A percentile compares a stretch with the other conserved stretches of the same genome.
Conservation (phyloP, 805 yeast genomes). For the Ogataea kodamae region DNA sequence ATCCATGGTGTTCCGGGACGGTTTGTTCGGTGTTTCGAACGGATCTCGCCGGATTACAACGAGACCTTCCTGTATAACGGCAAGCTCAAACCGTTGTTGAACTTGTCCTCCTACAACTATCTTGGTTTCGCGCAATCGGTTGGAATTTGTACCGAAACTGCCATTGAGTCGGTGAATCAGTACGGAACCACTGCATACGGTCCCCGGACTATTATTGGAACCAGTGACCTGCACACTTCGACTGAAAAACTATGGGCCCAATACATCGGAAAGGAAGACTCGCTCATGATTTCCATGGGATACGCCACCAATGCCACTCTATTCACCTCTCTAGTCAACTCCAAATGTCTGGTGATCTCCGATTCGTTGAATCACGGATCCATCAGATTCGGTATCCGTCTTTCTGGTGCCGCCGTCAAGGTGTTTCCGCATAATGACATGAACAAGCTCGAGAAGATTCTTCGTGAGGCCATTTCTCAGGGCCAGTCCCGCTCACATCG, state of each 20-base stretch:
- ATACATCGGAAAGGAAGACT: constrained; percentile 87
- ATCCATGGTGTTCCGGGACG: constrained; percentile 98
- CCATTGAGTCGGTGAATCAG: constrained; percentile 57
- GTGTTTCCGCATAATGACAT: constrained; percentile 91
- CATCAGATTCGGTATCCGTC: constrained; percentile 89
- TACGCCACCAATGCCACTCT: constrained; percentile 92
- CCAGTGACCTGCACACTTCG: constrained; percentile 65
- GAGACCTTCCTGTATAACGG: constrained; percentile 73
- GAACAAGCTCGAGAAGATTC: constrained; percentile 66
- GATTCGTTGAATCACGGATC: constrained; percentile 96
- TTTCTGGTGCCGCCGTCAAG: constrained; percentile 89
- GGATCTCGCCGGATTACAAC: constrained; percentile 65
- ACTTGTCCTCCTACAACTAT: constrained; percentile 88
- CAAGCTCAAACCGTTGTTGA: constrained; percentile 69
- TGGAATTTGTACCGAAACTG: constrained; percentile 83
- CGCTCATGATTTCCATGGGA: constrained; percentile 88
- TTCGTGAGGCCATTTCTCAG: constrained; percentile 82
- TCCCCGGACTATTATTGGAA: constrained; percentile 71
- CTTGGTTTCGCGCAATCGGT: constrained; percentile 95
- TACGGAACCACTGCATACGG: constrained; percentile 81
- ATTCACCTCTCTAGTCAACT: constrained; percentile 77
- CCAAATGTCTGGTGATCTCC: constrained; percentile 84
- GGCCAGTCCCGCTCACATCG: constrained; percentile 95
- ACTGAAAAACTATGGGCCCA: constrained; percentile 78
- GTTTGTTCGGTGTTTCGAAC: constrained; percentile 73